Base-by-base conservation (phyloP, 2,329 filamentous ascomycete species). In the Beauveria asiatica region DNA sequence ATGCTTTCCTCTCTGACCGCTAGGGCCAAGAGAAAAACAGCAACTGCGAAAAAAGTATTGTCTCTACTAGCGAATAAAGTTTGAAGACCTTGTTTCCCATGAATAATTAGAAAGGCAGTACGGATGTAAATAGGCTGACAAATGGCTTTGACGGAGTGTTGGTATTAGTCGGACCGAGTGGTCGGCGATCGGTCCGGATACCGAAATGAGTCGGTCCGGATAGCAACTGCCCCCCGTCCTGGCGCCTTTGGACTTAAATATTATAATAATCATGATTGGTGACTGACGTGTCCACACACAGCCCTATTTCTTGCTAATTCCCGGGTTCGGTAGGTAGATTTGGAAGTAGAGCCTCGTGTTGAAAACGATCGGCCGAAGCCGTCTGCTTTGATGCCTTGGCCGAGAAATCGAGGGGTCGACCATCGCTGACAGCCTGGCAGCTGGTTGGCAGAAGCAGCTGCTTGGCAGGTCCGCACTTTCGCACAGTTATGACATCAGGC, bases 261-360 rank as follows among this genome's bases (percentile, higher is more conserved):
- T 30, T 44, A 44, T 46, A 17, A 23, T 57, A 33, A 16, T 51
- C 9, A 19, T 25, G 30, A 33, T 33, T 33, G 11, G 30, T 25
- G 19, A 25, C 37, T 49, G 44, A 39, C 30, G 37, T 58, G 56
- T 11, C 45, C 45, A 50, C 55, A 37, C 44, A 57, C 46, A 51
- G 56, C 56, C 56, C 56, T 58, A 58, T 37, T 58, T 45, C 33
- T 58, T 37, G 48, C 46, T 51, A 37, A 17, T n/a, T 42, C n/a
- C 39, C n/a, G 13, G 16, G 39, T 33, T 33, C 11, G 9, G 30
- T 33, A 33, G 30, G 30, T 33, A 33, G 30, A 33, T 33, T 33
- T 25, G 17, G 44, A 49, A 41, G 5, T 45, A 49, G 30, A 48
- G 33, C 45, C 45, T 57, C 21, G 55, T 16, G 13, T 13, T 30